phyloP scores from a whole-genome alignment of 1,284 basidiomycete species.

The Cutaneotrichosporon daszewskae region DNA sequence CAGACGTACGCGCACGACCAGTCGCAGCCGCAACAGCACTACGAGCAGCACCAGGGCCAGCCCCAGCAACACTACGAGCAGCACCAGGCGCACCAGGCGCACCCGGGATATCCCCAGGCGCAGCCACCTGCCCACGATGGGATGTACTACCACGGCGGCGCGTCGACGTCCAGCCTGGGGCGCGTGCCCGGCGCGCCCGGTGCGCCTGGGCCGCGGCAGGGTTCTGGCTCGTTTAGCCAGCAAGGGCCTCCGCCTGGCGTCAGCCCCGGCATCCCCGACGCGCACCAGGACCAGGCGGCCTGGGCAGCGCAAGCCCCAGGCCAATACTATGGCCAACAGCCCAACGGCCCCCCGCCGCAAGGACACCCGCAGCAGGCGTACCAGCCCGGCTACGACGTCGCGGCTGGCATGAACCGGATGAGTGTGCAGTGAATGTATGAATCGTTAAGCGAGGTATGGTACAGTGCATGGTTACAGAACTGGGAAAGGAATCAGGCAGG shows the following conservation, averaged over 20 bases:
- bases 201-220: slow-evolving; percentile 25
- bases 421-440: too few species aligned
- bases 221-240: slow-evolving; percentile 18
- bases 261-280: slow-evolving; percentile 27
- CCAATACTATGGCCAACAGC: background rate
- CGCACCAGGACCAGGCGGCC: slow-evolving; percentile 32
- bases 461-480: too few species aligned
- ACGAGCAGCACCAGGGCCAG: slow-evolving; percentile 8
- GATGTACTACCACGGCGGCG: slow-evolving; percentile 7
- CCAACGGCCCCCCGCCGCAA: slow-evolving; percentile 4
- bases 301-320: slow-evolving; percentile 25
- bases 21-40: slow-evolving; percentile 2
- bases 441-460: too few species aligned
- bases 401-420: slow-evolving; percentile 33
- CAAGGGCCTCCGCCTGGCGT: slow-evolving; percentile 33
- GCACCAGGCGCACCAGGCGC: slow-evolving; percentile 11
- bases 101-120: slow-evolving; percentile 21
- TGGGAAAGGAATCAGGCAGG: too few species aligned
- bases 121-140: background rate
- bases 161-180: slow-evolving; percentile 3
- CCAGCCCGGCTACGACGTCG: slow-evolving; percentile 12
- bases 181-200: slow-evolving; percentile 8
- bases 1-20: slow-evolving; percentile 7
- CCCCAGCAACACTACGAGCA: slow-evolving; percentile 7
- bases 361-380: slow-evolving; percentile 17